Base-by-base conservation (phyloP, 331 rosid species). In the Dryas integrifolia region DNA sequence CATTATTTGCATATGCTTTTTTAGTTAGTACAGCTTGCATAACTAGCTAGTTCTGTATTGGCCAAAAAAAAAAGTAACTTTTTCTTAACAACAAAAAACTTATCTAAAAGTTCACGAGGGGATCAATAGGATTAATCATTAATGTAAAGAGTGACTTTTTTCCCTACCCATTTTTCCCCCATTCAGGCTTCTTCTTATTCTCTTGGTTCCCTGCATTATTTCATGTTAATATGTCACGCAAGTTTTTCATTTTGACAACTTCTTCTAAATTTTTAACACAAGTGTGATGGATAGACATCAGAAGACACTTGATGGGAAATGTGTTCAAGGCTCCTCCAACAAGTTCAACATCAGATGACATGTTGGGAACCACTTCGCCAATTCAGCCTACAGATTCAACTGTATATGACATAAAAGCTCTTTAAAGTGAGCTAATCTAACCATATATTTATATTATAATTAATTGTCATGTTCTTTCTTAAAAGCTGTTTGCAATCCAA, bases 291-390 rank as follows among this genome's bases (percentile, higher is more conserved):
- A 46, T 5, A 1, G 57, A 15, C 48, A 30, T 30, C 35, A 58
- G 48, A 72, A 58, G 67, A 64, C n/a, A 26, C 8, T 21, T 79
- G 77, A 76, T 70, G 15, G 73, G 52, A 38, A 8, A 51, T 71
- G 51, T 79, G 84, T 65, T 59, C 26, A 35, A 35, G 50, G 53
- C n/a, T 65, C 15, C 26, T 65, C 70, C 73, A 3, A 41, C 78
- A 65, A 50, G 48, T 51, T 65, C 75, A 71, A 76, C 77, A 70
- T 69, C 47, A 63, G 64, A 75, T 80, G 74, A 57, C 74, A 64
- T 73, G 52, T 56, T 64, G 13, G 62, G 38, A 58, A 62, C 73
- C 55, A 48, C 59, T 55, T 55, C 5, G 43, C 57, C 35, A n/a
- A 30, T 70, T 61, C 70, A 51, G 24, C 39, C 51, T 7, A 69